Percentiles rank a stretch among this genome's conserved stretches.
phyloP scores from a whole-genome alignment of 2,329 filamentous ascomycete genomes.

The Sporothrix pseudoabietina region DNA sequence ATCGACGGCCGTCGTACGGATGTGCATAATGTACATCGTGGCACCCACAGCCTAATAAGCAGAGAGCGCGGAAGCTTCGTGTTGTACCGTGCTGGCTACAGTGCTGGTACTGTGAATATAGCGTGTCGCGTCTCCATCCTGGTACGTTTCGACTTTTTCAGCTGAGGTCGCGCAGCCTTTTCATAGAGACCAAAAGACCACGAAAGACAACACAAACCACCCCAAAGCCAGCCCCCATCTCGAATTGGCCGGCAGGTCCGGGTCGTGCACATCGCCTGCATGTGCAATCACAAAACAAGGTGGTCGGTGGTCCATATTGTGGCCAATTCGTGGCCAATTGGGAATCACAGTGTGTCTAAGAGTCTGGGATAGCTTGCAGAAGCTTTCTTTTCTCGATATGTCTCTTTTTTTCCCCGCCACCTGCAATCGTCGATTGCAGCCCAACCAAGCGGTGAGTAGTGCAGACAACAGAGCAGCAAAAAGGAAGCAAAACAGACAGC shows the following conservation, averaged over 20 bases:
- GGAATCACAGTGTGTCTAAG: neutral
- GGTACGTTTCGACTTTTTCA: constrained; percentile 26
- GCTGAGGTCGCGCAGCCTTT: constrained; percentile 29
- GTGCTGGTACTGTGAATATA: constrained; percentile 7
- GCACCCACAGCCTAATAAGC: constrained; percentile 7
- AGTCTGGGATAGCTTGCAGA: neutral
- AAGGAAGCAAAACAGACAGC: neutral
- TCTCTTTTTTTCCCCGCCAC: constrained; percentile 18
- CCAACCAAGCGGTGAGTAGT: constrained; percentile 27
- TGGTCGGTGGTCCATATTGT: constrained; percentile 15
- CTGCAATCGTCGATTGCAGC: constrained; percentile 23
- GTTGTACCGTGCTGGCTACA: neutral
- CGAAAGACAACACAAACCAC: neutral
- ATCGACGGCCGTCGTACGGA: constrained; percentile 6
- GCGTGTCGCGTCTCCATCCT: constrained; percentile 23
- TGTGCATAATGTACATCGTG: neutral
- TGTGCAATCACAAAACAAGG: constrained; percentile 27
- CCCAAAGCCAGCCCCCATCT: constrained; percentile 8
- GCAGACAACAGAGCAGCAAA: neutral
- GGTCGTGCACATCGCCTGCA: constrained; percentile 20
- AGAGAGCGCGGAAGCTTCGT: neutral
- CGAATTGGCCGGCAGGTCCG: constrained; percentile 21
- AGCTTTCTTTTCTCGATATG: neutral
- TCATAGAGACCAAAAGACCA: neutral
- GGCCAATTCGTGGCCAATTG: constrained; percentile 11